Base-by-base conservation (phyloP, 768 basidiomycete species). In the Phaeotremella skinneri region DNA sequence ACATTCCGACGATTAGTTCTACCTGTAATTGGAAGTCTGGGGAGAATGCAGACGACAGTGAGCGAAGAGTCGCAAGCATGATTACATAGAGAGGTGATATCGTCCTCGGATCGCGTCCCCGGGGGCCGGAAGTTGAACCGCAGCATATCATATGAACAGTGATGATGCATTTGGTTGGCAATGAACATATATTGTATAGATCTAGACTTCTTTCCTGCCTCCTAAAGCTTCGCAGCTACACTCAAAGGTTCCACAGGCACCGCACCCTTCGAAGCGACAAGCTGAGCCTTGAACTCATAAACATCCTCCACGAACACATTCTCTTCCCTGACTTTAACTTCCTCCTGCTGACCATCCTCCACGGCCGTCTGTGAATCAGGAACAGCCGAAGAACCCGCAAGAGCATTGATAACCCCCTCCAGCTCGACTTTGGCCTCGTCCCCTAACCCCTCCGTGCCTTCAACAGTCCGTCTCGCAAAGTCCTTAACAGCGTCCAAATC, bases 221-320 rank as follows among this genome's bases (percentile, higher is more conserved):
- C n/a, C 32, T 67, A 68, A 43, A 74, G 51, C 55, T 68, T 71
- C 7, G 64, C 63, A 30, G 37, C 31, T n/a, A 61, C 29, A 26
- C 58, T 56, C 42, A 76, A 55, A 20, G 67, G 65, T 53, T 73
- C 85, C 63, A 91, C 79, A 2, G 90, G 85, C 37, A 80, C 81
- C n/a, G 87, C 83, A 61, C 82, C 81, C 26, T 81, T 80, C 3
- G 87, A 82, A 17, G 81, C 75, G 41, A 74, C 70, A 51, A 93
- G 76, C 7, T 80, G 75, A 27, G 81, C 80, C 76, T 84, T 90
- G 81, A 91, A 91, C 26, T 75, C 78, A 58, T 82, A 79, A 30
- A 85, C 71, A 68, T 91, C 86, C 57, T 86, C 76, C 55, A 94
- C 83, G 64, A 82, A 83, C 7, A 82, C 82, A 4, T 83, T 87